Evolutionary conservation across 768 basidiomycete species (phyloP), one percentile per base, ranked within the genome.

Genomic region (Sistotremastrum niveocremeum): DNA sequence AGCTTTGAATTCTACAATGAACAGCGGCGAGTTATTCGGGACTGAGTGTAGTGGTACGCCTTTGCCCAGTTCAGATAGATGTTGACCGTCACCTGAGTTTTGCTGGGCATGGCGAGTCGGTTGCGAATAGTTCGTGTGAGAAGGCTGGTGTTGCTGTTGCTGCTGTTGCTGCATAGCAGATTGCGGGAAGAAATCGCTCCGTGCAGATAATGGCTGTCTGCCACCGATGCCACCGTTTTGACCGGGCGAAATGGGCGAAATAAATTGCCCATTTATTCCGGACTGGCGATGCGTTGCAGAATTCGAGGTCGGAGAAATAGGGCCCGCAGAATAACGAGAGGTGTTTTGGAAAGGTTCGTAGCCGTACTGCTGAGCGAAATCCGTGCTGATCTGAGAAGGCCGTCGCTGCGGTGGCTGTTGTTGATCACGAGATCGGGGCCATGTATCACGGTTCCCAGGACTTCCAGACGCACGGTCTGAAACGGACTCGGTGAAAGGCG

Each of bases 1-100:
- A 0, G 93, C 93, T 65, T 97, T 99, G 73, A 99, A 99, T 62
- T 95, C 86, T 55, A 97, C 84, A 54, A 97, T 93, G 71, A 77
- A 97, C 6, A 99, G 73, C n/a, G 85, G 89, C 69, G 84, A 87
- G 34, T 79, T 77, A 8, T 82, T 60, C 1, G 91, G 82, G 37
- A 99, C 81, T 41, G 83, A 63, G 58, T 82, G 79, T 11, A 97
- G 72, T 0, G 91, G 89, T 0, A 97, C 76, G 34, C 94, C 94
- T 57, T 82, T 83, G 42, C 94, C 93, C 28, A 94, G 78, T 7
- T 90, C 75, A 36, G 55, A 62, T 34, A 75, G 56, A 20, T 20
- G 20, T 11, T 49, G 20, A 52, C 42, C n/a, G 55, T 3, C 31
- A 34, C 37, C 30, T 36, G 29, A 38, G 49, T 37, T 39, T 35